Percentiles rank a stretch among this genome's conserved stretches.
Conservation (phyloP, 2,329 filamentous ascomycete genomes). For the Apiospora rasikravindrae region DNA sequence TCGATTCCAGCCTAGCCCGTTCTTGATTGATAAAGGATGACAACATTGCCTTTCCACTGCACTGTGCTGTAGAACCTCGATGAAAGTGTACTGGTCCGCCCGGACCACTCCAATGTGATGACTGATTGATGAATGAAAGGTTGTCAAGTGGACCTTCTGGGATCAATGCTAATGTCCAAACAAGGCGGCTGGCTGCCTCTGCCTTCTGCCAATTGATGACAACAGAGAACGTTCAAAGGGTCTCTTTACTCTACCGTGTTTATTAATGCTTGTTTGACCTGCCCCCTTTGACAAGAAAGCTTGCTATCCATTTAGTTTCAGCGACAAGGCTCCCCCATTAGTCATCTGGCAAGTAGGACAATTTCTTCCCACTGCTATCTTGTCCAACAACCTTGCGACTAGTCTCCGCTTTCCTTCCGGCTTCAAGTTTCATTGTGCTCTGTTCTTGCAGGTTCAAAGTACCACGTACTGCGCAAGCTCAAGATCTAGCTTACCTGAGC, state of each 20-base stretch:
- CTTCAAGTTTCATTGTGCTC: conserved; percentile 14
- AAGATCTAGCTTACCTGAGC: conserved; percentile 12
- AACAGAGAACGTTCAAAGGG: conserved; percentile 10
- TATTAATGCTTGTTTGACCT: neutral
- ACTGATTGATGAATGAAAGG: neutral
- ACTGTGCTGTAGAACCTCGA: neutral
- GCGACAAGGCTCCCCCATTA: neutral
- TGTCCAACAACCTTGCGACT: neutral
- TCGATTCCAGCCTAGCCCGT: neutral
- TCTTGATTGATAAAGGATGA: too few relatives aligned
- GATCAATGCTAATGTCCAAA: conserved; percentile 14
- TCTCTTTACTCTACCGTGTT: neutral
- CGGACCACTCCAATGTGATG: neutral
- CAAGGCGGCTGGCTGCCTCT: conserved; percentile 2
- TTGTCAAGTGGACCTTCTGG: conserved; percentile 2
- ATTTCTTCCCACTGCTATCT: neutral
- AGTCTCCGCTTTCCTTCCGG: conserved; percentile 6
- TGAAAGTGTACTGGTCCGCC: neutral
- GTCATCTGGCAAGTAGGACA: neutral
- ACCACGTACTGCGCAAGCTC: neutral
- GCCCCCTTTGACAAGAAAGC: conserved; percentile 4
- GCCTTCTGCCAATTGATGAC: conserved; percentile 7
- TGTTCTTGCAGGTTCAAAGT: neutral
- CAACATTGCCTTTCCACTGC: neutral
- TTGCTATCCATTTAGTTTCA: neutral